Evolutionary conservation across 805 yeast genomes (phyloP), one percentile per base, ranked within the genome.

Genomic region (Kodamaea jinghongensis): DNA sequence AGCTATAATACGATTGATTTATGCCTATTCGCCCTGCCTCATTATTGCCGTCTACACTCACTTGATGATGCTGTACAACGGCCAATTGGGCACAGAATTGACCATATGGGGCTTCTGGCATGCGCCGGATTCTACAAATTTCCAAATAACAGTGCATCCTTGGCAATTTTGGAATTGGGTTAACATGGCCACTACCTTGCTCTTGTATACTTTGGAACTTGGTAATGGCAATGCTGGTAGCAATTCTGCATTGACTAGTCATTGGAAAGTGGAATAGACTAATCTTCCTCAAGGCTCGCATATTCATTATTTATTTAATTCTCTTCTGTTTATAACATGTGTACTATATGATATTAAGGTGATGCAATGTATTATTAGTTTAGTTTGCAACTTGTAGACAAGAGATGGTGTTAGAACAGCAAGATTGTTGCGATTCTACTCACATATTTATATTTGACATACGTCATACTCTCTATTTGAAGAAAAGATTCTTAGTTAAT

Each of bases 121-220:
- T 17, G 48, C 42, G 28, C 49, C 47, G 6, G 28, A 36, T 15
- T 34, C 38, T 9, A 31, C 43, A 30, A 54, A 60, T 33, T 48
- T 58, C 28, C 45, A 47, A 13, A 49, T 63, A 10, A 51, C 59
- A 4, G 73, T 75, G 17, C 79, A 81, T 56, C 83, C 96, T n/a
- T 85, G 95, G 87, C 89, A 88, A 53, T 86, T 93, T 58, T 91
- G 99, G 98, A 87, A 90, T 53, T 91, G 98, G 98, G 77, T 86
- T 43, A 91, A 91, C 58, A 86, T 91, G 70, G 80, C 83, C 49
- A 75, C 83, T 38, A 85, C 95, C 8, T 65, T 93, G 41, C 67
- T 79, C n/a, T 69, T 93, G 17, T 91, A 91, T 61, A 81, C 83
- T 22, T 70, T 85, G 34, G 99, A 91, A 63, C 68, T 91, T 44